These are phyloP conservation scores for Fusarium subtropicale DNA, from an alignment of 2,329 filamentous ascomycete genomes.

Conservation along the genomic window DNA sequence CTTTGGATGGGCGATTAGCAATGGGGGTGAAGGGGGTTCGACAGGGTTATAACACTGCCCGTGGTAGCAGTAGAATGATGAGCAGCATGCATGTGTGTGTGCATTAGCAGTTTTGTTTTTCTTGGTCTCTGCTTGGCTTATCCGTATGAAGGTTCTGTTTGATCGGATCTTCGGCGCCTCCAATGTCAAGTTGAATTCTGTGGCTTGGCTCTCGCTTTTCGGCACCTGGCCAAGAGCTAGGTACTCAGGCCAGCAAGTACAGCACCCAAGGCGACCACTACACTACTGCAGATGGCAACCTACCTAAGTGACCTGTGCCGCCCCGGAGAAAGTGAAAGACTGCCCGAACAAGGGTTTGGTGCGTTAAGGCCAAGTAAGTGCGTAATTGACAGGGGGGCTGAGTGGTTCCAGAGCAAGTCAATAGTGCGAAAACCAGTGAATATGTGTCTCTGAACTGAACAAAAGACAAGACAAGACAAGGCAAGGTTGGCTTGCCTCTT, in stretches of 20 bases:
- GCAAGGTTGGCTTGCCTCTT: neutral
- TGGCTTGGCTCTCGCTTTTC: constrained; percentile 42
- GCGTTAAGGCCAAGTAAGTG: constrained; percentile 4
- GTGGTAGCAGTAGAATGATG: constrained; percentile 26
- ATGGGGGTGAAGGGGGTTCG: constrained; percentile 1
- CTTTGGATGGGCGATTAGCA: neutral
- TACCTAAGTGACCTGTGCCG: constrained; percentile 25
- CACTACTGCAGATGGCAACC: constrained; percentile 8
- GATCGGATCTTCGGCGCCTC: constrained; percentile 44
- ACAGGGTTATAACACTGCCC: constrained; percentile 38
- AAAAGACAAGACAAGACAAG: constrained; percentile 1
- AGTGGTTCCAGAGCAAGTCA: constrained; percentile 27
- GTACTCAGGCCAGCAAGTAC: neutral
- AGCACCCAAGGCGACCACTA: constrained; percentile 2
- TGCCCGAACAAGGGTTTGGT: neutral
- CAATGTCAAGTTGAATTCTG: constrained; percentile 20
- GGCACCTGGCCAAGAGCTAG: constrained; percentile 40
- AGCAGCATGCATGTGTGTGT: constrained; percentile 22
- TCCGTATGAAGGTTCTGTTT: constrained; percentile 26
- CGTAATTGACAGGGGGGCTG: constrained; percentile 25
- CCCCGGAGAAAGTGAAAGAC: constrained; percentile 20
- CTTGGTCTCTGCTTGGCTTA: constrained; percentile 37
- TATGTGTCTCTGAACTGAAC: neutral
- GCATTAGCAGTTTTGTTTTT: constrained; percentile 18
- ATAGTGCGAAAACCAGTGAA: constrained; percentile 10